Base-by-base conservation (phyloP, 306 rosid species). In the Ormosia semicastrata region DNA sequence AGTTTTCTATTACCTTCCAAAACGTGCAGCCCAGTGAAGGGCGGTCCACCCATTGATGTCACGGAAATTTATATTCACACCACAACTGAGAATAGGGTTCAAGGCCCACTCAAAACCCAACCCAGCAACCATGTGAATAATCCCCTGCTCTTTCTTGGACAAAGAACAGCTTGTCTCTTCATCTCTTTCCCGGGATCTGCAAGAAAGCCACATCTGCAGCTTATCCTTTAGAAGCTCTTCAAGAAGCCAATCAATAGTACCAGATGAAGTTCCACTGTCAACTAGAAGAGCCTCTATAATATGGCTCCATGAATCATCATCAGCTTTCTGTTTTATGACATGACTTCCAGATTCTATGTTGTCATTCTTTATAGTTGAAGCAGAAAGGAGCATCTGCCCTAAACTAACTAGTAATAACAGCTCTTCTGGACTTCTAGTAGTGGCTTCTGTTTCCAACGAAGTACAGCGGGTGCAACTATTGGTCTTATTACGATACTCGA, bases 31-130 rank as follows among this genome's bases (percentile, higher is more conserved):
- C 98, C 98, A 96, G 60, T 96, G 99, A 73, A 96, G 91, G 73
- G 99, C 98, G 76, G 97, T 96, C 94, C 94, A 90, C 37, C 99
- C 99, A 6, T 40, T 93, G 78, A 96, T 86, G 88, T 96, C 99
- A 15, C 99, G 98, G 89, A 96, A 96, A 85, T 96, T 92, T 85
- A 96, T 87, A 87, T 83, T 89, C 65, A 91, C 97, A 36, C 99
- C 97, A 86, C 80, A 89, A 81, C 84, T 83, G 66, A 96, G 97
- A 77, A 93, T 83, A n/a, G 94, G 91, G 81, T 76, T 89, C 85
- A 96, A 84, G 74, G 99, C 94, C 99, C 99, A 96, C 81, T 91
- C 94, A 76, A 88, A 93, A 30, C 97, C 99, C 91, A 96, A 86
- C 71, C 98, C 99, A 71, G 99, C 91, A 86, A 91, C 75, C 98